These are phyloP conservation scores for Neocallimastix lanati DNA, from an alignment of 192 early-diverging fungal species.

Conservation along the genomic window DNA sequence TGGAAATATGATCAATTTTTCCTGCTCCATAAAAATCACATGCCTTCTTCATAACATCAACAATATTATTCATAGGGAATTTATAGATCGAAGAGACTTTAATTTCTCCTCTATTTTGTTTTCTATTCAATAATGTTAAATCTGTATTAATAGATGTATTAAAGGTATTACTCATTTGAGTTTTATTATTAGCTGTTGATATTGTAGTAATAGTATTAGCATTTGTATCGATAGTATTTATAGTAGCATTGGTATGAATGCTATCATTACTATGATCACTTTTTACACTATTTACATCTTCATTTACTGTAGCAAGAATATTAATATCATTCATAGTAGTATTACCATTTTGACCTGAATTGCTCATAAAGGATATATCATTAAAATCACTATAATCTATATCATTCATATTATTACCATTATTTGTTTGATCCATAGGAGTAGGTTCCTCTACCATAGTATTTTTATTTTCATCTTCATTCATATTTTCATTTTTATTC, in stretches of 20 bases:
- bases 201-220: background rate
- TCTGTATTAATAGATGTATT: background rate
- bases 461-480: too few relatives aligned
- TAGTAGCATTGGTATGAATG: background rate
- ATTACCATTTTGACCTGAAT: background rate
- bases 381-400: background rate
- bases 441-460: background rate
- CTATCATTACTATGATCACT: background rate
- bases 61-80: background rate
- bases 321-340: background rate
- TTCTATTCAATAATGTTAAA: background rate
- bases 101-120: background rate
- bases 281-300: background rate
- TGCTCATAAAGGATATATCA: background rate
- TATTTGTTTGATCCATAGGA: background rate
- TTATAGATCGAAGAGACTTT: background rate
- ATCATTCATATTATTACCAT: background rate
- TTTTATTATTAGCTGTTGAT: background rate
- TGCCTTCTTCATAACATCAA: background rate
- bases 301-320: background rate
- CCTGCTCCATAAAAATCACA: background rate
- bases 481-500: too few relatives aligned
- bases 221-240: background rate
- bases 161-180: background rate
- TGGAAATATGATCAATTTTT: background rate